Conservation (phyloP, 148 eudicot genomes). For the Polygonum aviculare region DNA sequence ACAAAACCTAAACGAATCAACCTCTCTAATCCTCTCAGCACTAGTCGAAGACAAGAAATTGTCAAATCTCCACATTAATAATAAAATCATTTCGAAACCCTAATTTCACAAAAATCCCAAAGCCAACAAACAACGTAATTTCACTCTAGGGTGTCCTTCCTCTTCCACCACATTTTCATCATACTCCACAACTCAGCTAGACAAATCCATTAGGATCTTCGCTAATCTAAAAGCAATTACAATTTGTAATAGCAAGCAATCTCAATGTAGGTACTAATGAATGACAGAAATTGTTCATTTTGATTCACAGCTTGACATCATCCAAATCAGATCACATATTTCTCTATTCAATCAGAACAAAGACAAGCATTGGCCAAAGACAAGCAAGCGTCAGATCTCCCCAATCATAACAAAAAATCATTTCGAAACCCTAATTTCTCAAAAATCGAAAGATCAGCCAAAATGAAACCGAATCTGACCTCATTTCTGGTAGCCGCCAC, state of each 20-base stretch:
- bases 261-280: not conserved
- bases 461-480: constrained; percentile 7
- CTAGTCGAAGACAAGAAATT: not conserved
- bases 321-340: not conserved
- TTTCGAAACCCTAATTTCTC: constrained; percentile 4
- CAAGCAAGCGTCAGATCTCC: not conserved
- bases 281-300: not conserved
- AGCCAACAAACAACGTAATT: not conserved
- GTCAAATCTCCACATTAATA: not conserved
- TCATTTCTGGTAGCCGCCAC: constrained; percentile 51
- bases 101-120: not conserved
- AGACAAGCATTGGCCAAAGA: not conserved
- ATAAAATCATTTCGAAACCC: not conserved
- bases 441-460: not conserved
- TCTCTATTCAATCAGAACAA: not conserved
- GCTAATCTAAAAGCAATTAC: not conserved
- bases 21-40: not conserved
- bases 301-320: not conserved
- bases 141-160: not conserved
- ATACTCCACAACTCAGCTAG: not conserved
- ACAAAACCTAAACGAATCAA: not conserved
- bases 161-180: not conserved
- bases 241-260: not conserved
- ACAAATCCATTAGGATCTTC: not conserved
- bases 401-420: not conserved